Evolutionary conservation across 345 rosid species (phyloP).

Genomic region (Cardamine chenopodiifolia): DNA sequence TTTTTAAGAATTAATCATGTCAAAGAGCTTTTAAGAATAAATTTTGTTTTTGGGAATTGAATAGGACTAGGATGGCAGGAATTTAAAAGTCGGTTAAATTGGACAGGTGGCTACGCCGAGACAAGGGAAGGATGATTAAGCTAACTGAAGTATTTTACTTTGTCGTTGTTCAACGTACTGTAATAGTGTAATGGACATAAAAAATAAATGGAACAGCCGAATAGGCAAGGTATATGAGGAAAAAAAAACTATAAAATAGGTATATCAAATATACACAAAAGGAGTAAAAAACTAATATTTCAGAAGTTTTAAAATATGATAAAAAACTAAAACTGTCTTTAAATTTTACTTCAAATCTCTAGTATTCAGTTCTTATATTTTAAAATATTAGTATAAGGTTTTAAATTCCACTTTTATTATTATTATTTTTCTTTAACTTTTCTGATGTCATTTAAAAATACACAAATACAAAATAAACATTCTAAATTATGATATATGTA

Average conservation of each 20-base stretch:
- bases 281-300: no score
- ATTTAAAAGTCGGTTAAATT: neutral
- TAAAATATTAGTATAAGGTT: no score
- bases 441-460: no score
- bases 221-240: neutral
- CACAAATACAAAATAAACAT: no score
- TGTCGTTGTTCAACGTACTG: neutral
- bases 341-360: no score
- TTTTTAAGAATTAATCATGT: neutral
- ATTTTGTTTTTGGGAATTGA: slow-evolving; percentile 7
- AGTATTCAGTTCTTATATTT: no score
- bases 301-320: no score
- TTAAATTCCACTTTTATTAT: no score
- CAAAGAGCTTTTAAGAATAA: neutral
- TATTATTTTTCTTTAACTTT: neutral
- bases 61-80: neutral
- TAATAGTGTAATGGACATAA: no score
- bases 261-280: neutral
- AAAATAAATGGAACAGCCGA: neutral
- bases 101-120: slow-evolving; percentile 26
- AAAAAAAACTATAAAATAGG: no score
- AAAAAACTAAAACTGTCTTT: no score
- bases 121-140: neutral
- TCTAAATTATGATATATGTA: no score
- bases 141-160: neutral